Evolutionary conservation across 2,329 filamentous ascomycete species (phyloP).

Genomic region (Xylariaceae sp.): DNA sequence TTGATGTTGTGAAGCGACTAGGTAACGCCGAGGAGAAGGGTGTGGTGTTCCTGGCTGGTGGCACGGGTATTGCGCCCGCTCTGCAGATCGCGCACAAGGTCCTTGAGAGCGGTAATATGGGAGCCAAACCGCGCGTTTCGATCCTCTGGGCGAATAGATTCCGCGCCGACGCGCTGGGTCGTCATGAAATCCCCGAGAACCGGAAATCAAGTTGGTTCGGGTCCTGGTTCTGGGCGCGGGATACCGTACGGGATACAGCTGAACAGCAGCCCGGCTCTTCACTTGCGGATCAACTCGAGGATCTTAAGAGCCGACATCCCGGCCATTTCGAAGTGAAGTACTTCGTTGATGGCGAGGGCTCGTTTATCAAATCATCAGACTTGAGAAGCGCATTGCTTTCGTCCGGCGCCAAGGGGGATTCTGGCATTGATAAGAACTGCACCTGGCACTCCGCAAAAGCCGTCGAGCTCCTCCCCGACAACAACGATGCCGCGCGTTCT

Average conservation of each 20-base stretch:
- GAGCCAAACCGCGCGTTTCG: constrained; percentile 42
- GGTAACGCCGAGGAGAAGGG: constrained; percentile 34
- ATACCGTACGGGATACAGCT: constrained; percentile 21
- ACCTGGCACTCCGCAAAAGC: constrained; percentile 28
- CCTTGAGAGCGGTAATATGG: constrained; percentile 38
- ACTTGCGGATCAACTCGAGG: constrained; percentile 49
- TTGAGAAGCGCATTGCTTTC: constrained; percentile 37
- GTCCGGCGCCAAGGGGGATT: constrained; percentile 5
- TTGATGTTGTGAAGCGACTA: constrained; percentile 40
- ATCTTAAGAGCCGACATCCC: constrained; percentile 53
- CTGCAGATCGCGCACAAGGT: constrained; percentile 70
- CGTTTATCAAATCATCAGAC: constrained; percentile 52
- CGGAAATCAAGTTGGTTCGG: constrained; percentile 5
- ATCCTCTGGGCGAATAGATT: constrained; percentile 79
- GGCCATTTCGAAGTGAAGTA: constrained; percentile 61
- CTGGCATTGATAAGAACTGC: constrained; percentile 13
- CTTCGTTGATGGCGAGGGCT: constrained; percentile 75
- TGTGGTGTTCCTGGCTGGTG: constrained; percentile 82
- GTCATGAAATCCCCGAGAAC: not conserved
- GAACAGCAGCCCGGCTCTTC: constrained; percentile 16
- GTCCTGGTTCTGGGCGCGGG: constrained; percentile 20
- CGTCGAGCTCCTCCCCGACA: constrained; percentile 24
- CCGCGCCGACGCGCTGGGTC: constrained; percentile 60
- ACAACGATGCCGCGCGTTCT: constrained; percentile 25
- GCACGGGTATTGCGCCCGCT: constrained; percentile 87